Percentiles rank a stretch among this genome's conserved stretches.
Conservation (phyloP, 768 basidiomycete species). For the Panaeolus cyanescens region DNA sequence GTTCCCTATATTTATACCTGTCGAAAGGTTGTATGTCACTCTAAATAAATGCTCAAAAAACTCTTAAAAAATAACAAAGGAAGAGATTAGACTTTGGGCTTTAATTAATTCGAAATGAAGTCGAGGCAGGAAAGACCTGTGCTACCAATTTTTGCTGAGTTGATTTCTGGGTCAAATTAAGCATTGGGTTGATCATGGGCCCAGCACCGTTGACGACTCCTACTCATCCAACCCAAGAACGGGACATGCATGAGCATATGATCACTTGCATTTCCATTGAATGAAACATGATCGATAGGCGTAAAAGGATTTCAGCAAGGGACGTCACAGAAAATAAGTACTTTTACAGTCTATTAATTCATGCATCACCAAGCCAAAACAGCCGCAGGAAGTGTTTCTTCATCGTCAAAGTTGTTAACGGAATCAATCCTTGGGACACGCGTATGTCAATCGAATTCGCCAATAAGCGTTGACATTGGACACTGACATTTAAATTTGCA, state of each 20-base stretch:
- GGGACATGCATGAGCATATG: too few species aligned
- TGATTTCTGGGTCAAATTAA: too few species aligned
- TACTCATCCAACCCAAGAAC: too few species aligned
- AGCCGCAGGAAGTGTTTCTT: not conserved
- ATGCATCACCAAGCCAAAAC: not conserved
- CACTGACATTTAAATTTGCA: not conserved
- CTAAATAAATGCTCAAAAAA: not conserved
- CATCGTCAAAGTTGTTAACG: not conserved
- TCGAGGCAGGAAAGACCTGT: too few species aligned
- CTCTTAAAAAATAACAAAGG: not conserved
- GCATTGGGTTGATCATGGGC: too few species aligned
- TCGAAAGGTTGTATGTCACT: not conserved
- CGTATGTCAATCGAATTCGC: not conserved
- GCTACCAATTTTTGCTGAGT: too few species aligned
- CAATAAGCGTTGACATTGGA: not conserved
- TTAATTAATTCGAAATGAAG: too few species aligned
- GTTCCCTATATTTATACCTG: not conserved
- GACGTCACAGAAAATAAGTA: not conserved
- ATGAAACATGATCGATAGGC: not conserved
- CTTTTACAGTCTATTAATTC: not conserved
- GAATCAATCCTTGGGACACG: not conserved
- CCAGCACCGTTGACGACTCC: too few species aligned
- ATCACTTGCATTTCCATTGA: not conserved
- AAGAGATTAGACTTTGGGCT: slow-evolving; percentile 1
- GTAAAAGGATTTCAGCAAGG: not conserved